A percentile compares a stretch with the other conserved stretches of the same genome.
Evolutionary conservation across 306 rosid genomes (phyloP).

Genomic region (Pyrus communis): DNA sequence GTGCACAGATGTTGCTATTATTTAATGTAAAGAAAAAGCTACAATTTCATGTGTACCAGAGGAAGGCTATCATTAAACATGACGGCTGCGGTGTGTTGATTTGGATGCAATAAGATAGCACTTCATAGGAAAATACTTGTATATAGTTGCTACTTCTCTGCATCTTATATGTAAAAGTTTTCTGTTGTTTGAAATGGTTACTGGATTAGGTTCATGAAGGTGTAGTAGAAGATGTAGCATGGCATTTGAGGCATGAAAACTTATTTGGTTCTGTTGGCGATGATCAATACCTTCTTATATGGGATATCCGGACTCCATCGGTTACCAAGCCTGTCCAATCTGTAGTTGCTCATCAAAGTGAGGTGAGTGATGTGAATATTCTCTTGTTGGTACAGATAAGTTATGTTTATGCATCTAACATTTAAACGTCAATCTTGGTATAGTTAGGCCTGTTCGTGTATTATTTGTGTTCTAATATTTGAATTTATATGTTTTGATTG

Average conservation of each 20-base stretch:
- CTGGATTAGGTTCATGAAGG: constrained; percentile 76
- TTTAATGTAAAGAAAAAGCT: background rate
- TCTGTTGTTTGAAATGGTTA: background rate
- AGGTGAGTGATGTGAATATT: constrained; percentile 41
- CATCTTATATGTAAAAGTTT: background rate
- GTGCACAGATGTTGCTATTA: background rate
- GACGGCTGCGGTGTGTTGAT: background rate
- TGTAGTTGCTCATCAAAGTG: constrained; percentile 90
- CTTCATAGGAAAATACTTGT: background rate
- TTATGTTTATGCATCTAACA: background rate
- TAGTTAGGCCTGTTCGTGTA: background rate
- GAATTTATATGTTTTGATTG: background rate
- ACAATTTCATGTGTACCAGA: background rate
- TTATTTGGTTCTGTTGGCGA: constrained; percentile 98
- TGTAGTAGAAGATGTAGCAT: constrained; percentile 95
- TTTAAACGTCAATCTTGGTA: background rate
- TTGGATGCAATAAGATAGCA: background rate
- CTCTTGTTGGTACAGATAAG: background rate
- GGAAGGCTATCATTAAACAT: background rate
- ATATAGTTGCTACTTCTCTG: background rate
- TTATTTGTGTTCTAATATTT: background rate
- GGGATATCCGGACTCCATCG: constrained; percentile 90
- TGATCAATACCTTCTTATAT: constrained; percentile 77
- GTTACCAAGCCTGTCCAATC: constrained; percentile 86
- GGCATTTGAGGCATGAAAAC: constrained; percentile 99